A percentile compares a stretch with the other conserved stretches of the same genome.
These are phyloP conservation scores for Hypoxylon sp. DNA, from an alignment of 2,329 filamentous ascomycete genomes.

Conservation along the genomic window DNA sequence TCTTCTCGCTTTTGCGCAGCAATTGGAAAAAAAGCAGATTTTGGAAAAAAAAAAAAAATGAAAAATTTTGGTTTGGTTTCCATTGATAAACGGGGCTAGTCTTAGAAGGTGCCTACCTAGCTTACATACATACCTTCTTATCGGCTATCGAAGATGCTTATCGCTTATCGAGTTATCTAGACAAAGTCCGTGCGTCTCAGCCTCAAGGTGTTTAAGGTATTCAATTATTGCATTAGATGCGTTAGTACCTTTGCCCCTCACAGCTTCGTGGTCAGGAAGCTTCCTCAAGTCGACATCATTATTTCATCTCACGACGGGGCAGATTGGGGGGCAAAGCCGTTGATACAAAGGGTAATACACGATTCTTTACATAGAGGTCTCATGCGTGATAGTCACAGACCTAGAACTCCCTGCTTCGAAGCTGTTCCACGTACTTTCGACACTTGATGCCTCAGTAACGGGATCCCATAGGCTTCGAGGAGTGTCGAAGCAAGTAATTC, in stretches of 20 bases:
- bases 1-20: not conserved
- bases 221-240: no score
- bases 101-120: not conserved
- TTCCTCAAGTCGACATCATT: not conserved
- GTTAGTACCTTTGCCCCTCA: no score
- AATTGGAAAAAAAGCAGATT: no score
- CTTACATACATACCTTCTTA: no score
- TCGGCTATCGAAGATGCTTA: no score
- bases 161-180: no score
- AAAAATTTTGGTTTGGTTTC: not conserved
- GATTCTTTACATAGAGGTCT: constrained; percentile 3
- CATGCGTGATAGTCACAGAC: constrained; percentile 8
- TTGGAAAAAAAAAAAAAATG: no score
- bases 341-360: not conserved
- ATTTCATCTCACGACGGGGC: not conserved
- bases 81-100: not conserved
- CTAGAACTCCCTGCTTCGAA: constrained; percentile 6
- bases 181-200: no score
- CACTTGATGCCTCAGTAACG: constrained; percentile 1
- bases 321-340: not conserved
- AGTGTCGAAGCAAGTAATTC: not conserved
- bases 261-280: not conserved
- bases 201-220: no score
- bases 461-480: constrained; percentile 2
- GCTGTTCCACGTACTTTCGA: constrained; percentile 11